Evolutionary conservation across 129 eudicot genomes (phyloP).

Genomic region (Glebionis coronaria): DNA sequence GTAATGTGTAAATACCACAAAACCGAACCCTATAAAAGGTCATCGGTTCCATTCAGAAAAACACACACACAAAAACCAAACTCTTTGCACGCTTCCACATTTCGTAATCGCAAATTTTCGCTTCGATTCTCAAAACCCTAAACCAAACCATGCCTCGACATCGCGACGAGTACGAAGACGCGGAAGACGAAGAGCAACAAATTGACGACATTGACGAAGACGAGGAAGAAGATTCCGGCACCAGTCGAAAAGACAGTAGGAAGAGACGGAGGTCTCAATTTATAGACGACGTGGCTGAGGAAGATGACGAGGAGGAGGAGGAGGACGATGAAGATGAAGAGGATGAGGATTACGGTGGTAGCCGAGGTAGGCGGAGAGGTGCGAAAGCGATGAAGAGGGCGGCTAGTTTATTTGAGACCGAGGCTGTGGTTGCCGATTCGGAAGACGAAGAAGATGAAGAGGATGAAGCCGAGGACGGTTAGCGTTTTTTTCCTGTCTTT

Average conservation of each 20-base stretch:
- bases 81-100: too few relatives aligned
- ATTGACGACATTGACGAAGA: conserved; percentile 38
- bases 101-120: too few relatives aligned
- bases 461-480: conserved; percentile 79
- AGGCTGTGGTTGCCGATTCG: conserved; percentile 51
- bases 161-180: conserved; percentile 59
- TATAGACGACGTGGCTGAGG: conserved; percentile 72
- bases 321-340: conserved; percentile 58
- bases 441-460: conserved; percentile 84
- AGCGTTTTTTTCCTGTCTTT: conserved; percentile 22
- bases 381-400: conserved; percentile 38
- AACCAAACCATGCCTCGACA: conserved; percentile 47
- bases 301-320: conserved; percentile 62
- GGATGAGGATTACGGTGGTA: conserved; percentile 38
- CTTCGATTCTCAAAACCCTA: too few relatives aligned
- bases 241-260: conserved; percentile 25
- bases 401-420: conserved; percentile 57
- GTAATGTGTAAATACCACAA: too few relatives aligned
- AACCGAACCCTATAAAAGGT: too few relatives aligned
- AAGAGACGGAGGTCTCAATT: conserved; percentile 47
- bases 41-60: too few relatives aligned
- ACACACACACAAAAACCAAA: too few relatives aligned
- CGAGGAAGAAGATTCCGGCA: conserved; percentile 45
- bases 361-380: conserved; percentile 23
- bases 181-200: conserved; percentile 51